Base-by-base conservation (phyloP, 768 basidiomycete genomes). In the Myochromella boudieri region DNA sequence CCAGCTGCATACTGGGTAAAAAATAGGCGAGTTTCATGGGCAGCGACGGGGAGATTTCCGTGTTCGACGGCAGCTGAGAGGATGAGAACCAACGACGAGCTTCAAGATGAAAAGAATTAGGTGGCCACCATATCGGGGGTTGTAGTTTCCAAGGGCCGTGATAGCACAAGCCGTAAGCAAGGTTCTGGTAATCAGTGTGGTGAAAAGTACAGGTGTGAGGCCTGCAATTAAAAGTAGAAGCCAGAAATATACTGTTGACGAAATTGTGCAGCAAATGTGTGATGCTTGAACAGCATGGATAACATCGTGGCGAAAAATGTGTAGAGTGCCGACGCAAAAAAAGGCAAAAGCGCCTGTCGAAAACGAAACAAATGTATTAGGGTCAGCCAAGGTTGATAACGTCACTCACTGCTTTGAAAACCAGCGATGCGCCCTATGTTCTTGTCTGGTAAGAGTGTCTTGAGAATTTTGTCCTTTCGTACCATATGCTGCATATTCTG, bases 1-100 rank as follows among this genome's bases (percentile, higher is more conserved):
- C 59, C 60, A 0, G 59, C 57, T 1, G 50, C 31, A 33, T 58
- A 62, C 32, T 60, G 59, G 2, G 57, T 62, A 29, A 62, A 33
- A 1, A 55, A 57, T 3, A 27, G 20, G 1, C 56, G 45, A 1
- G 24, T 39, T 26, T 62, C 59, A 5, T 34, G 39, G 2, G 29
- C 29, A 24, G 34, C 14, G 10, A 55, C 37, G 2, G 49, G 42
- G 4, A 43, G 48, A 34, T 51, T 55, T 2, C 43, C 49, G 24
- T 60, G 59, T 8, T 46, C 34, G 2, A 60, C 21, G 8, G 44
- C 32, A 7, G 44, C 59, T 0, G 56, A 61, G 0, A 58, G 61
- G 24, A 60, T 42, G 9, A 58, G 17, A 8, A 55, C 45, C 22
- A 4, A 48, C 48, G 5, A 60, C 17, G 6, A 60, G 48, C 1